Evolutionary conservation across 2,329 filamentous ascomycete genomes (phyloP), one percentile per base, ranked within the genome.

Genomic region (Penicillium sp.): DNA sequence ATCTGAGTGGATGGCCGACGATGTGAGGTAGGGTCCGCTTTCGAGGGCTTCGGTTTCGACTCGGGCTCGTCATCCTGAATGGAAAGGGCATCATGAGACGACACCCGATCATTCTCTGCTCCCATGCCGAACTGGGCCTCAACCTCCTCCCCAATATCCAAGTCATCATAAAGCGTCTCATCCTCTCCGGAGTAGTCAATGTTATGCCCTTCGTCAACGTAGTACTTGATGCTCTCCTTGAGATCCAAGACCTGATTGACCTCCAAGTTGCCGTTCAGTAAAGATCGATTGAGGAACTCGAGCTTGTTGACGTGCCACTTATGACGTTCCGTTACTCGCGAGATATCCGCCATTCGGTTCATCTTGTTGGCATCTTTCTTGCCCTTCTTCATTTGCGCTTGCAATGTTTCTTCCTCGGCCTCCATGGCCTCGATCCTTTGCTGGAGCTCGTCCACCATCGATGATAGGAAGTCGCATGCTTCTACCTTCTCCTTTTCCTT

Each of bases 221-320:
- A 99, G 78, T 97, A 97, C 69, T 89, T 89, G 75, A 99, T 98
- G 74, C 87, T 89, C 67, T 98, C 94, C 75, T 97, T 91, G 55
- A 98, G 81, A 2, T 95, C 91, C 64, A 87, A 89, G 66, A 99
- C 93, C 74, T 95, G 88, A 5, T 93, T 90, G 19, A 89, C 85
- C 58, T 98, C 94, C 66, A 98, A 86, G 63, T 89, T 91, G 58
- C 92, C 94, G 72, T 99, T 99, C 73, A 98, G 93, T 66, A 99
- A 80, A 31, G 92, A 91, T 66, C 95, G 87, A 69, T 94, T 87
- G 70, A 98, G 87, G 59, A 98, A 83, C 78, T 99, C 95, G 63
- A 99, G 83, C 74, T 96, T 96, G 64, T 87, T 87, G 73, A 96
- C 90, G 74, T 99, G 95, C 90, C 92, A 98, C 78, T 96, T 97